Evolutionary conservation across 768 basidiomycete genomes (phyloP), one percentile per base, ranked within the genome.

Genomic region (Leccinum broughii): DNA sequence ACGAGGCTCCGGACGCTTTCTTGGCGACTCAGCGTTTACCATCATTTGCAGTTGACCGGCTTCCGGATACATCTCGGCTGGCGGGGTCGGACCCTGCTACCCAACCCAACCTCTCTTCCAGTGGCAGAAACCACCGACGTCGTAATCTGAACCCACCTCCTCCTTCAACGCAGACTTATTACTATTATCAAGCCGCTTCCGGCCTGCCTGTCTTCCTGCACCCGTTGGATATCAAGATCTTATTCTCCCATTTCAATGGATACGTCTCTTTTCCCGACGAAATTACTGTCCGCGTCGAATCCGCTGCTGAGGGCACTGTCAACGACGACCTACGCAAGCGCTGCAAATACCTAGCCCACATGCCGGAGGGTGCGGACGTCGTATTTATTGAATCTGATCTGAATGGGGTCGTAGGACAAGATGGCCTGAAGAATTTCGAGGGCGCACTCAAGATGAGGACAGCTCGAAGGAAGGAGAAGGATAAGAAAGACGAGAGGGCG

Each of bases 261-360:
- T 98, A 98, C 68, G 76, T 88, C 1, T 82, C 87, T 1, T 94
- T 98, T 76, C 96, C 96, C 0, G 86, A 92, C 68, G 80, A 80
- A 15, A 90, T 99, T 64, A 81, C 82, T 6, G 81, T 97, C 34
- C 83, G 85, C n/a, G 88, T 97, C 30, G 92, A 93, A 66, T 86
- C 86, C 14, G 79, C 83, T 24, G 80, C 84, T 3, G 88, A 92
- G 71, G 85, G 90, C 49, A 85, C 89, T 1, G 89, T 99, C 64
- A 92, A 96, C 72, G 95, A 95, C 61, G 95, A 97, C 61, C 79
- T 99, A 28, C 87, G 95, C 52, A 92, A 93, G 75, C 88, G 95
- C 34, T 98, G 93, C 80, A 96, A 95, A 72, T 98, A 98, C 73
- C 88, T 99, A 62, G 86, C 86, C 4, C 95, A 98, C 74, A 81